Evolutionary conservation across 306 rosid species (phyloP).

Genomic region (Fragaria ananassa): DNA sequence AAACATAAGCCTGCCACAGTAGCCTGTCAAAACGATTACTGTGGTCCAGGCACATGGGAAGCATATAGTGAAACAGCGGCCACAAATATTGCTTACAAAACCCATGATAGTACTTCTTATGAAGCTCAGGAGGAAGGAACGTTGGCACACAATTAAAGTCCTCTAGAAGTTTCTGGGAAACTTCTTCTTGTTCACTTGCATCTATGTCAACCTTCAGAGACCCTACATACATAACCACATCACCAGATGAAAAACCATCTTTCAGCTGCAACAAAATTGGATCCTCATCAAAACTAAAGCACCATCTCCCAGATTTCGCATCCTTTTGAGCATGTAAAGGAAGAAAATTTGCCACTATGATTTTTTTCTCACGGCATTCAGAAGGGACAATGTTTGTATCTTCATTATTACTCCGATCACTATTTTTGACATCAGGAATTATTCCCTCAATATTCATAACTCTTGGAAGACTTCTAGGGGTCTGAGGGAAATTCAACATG

Average conservation of each 20-base stretch:
- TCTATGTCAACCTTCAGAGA: constrained; percentile 58
- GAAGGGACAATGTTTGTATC: constrained; percentile 29
- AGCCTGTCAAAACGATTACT: constrained; percentile 62
- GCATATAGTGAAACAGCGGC: constrained; percentile 83
- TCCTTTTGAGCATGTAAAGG: constrained; percentile 69
- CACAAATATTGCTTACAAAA: constrained; percentile 81
- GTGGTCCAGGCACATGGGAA: constrained; percentile 67
- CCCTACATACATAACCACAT: constrained; percentile 64
- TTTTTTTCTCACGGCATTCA: constrained; percentile 40
- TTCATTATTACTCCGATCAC: constrained; percentile 30
- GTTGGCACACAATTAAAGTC: constrained; percentile 77
- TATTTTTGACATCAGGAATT: constrained; percentile 45
- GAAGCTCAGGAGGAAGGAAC: constrained; percentile 59
- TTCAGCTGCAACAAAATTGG: constrained; percentile 54
- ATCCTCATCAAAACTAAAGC: constrained; percentile 73
- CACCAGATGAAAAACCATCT: constrained; percentile 57
- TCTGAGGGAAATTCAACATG: constrained; percentile 45
- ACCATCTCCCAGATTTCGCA: constrained; percentile 52
- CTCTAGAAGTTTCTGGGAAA: constrained; percentile 62
- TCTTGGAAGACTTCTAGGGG: constrained; percentile 53
- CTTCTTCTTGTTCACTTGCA: constrained; percentile 60
- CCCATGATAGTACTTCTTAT: constrained; percentile 68
- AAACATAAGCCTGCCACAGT: constrained; percentile 86
- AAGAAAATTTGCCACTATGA: constrained; percentile 66
- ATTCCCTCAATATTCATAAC: constrained; percentile 52